Evolutionary conservation across 2,329 filamentous ascomycete species (phyloP).

Genomic region (Corynespora cassiicola): DNA sequence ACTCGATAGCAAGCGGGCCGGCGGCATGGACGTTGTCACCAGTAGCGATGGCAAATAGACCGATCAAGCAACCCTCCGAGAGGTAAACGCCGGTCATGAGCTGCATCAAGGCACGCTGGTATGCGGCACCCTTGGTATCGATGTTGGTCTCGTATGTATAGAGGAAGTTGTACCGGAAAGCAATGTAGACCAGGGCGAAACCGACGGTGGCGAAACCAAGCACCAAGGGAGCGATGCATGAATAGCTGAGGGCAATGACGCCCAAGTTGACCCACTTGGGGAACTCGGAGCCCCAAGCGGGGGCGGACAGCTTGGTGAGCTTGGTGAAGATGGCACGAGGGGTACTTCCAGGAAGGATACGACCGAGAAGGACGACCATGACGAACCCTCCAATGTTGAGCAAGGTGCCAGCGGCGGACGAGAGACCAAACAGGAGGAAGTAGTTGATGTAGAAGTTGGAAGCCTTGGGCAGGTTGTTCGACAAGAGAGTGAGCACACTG

Average conservation of each 20-base stretch:
- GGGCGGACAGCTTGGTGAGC: constrained; percentile 50
- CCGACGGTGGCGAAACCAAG: constrained; percentile 54
- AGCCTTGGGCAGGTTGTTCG: constrained; percentile 77
- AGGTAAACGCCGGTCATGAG: constrained; percentile 56
- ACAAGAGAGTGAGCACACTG: constrained; percentile 68
- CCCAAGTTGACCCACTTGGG: constrained; percentile 56
- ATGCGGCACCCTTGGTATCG: constrained; percentile 55
- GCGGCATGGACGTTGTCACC: constrained; percentile 41
- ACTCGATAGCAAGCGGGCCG: constrained; percentile 52
- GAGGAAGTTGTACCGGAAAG: constrained; percentile 57
- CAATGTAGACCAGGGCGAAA: constrained; percentile 53
- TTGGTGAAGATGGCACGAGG: constrained; percentile 55
- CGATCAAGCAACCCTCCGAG: constrained; percentile 56
- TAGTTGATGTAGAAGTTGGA: constrained; percentile 97
- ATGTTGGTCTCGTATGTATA: constrained; percentile 55
- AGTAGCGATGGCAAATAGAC: constrained; percentile 52
- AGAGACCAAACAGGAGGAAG: constrained; percentile 83
- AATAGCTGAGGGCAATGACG: constrained; percentile 54
- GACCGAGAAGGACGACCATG: constrained; percentile 81
- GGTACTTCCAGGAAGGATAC: constrained; percentile 57
- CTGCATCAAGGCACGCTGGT: constrained; percentile 55
- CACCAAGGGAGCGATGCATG: constrained; percentile 56
- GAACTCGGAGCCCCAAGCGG: constrained; percentile 54
- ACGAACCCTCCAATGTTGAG: constrained; percentile 84
- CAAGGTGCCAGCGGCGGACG: constrained; percentile 49